phyloP scores from a whole-genome alignment of 192 early-diverging fungal genomes.

The Coemansia sp. region DNA sequence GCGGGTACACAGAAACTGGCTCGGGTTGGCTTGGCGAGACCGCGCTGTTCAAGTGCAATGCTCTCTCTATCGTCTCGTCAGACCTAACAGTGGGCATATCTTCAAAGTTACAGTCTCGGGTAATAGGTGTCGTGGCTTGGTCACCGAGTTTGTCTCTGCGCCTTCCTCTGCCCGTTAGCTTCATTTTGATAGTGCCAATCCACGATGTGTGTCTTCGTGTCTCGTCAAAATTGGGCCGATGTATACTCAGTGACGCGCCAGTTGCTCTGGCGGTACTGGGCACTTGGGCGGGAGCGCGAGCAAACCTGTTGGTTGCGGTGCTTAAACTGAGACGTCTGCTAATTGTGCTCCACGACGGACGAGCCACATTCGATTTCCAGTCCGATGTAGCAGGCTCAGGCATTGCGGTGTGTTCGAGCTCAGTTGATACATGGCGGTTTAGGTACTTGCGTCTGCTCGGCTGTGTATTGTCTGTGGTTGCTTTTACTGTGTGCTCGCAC shows the following conservation, averaged over 20 bases:
- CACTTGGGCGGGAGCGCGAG: neutral
- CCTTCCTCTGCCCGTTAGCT: constrained; percentile 12
- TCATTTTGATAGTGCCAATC: constrained; percentile 29
- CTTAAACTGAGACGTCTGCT: constrained; percentile 31
- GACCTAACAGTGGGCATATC: neutral
- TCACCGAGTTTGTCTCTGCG: constrained; percentile 1
- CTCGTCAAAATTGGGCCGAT: neutral
- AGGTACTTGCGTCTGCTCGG: constrained; percentile 27
- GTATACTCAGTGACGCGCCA: constrained; percentile 4
- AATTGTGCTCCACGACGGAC: constrained; percentile 23
- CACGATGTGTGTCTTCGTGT: constrained; percentile 19
- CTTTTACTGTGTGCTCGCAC: neutral
- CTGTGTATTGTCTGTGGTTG: neutral
- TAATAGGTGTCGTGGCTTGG: constrained; percentile 1
- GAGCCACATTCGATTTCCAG: constrained; percentile 4
- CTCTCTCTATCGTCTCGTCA: neutral
- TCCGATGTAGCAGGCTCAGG: neutral
- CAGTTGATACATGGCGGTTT: constrained; percentile 15
- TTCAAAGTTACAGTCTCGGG: neutral
- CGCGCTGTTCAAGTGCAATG: neutral
- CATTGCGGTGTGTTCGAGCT: neutral
- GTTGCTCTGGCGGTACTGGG: neutral
- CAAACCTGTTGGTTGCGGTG: constrained; percentile 1
- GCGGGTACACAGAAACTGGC: constrained; percentile 23
- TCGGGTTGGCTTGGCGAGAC: neutral